phyloP scores from a whole-genome alignment of 805 yeast species.

The Yamadazyma tumulicola region DNA sequence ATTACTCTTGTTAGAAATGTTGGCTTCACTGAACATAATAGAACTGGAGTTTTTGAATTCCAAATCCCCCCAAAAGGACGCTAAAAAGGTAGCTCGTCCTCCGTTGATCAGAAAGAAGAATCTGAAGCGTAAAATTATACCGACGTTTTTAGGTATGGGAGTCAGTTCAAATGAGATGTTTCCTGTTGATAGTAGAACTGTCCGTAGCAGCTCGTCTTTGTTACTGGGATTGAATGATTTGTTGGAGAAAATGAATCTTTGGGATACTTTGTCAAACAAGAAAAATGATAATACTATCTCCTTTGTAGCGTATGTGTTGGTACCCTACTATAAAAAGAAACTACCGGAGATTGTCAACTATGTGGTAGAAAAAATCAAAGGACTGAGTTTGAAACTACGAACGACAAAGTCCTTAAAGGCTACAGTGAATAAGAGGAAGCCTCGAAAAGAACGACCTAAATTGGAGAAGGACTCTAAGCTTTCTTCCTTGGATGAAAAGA shows the following conservation, averaged over 20 bases:
- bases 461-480: slow-evolving; percentile 3
- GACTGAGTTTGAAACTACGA: slow-evolving; percentile 35
- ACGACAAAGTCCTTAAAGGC: slow-evolving; percentile 1
- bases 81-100: slow-evolving; percentile 27
- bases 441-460: slow-evolving; percentile 6
- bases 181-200: slow-evolving; percentile 21
- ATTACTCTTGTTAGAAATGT: slow-evolving; percentile 44
- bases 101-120: slow-evolving; percentile 15
- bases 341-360: slow-evolving; percentile 46
- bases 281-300: slow-evolving; percentile 31
- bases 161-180: slow-evolving; percentile 8
- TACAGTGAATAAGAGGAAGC: neutral
- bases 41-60: slow-evolving; percentile 30
- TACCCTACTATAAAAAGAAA: slow-evolving; percentile 50
- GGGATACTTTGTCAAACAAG: slow-evolving; percentile 45
- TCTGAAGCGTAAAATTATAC: slow-evolving; percentile 30
- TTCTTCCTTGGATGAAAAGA: slow-evolving; percentile 14
- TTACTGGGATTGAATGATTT: slow-evolving; percentile 37
- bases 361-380: slow-evolving; percentile 46
- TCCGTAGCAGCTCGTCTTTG: slow-evolving; percentile 12
- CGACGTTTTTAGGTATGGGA: slow-evolving; percentile 43
- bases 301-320: slow-evolving; percentile 48
- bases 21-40: slow-evolving; percentile 31
- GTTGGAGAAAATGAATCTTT: slow-evolving; percentile 50
- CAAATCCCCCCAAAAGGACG: slow-evolving; percentile 3